phyloP scores from a whole-genome alignment of 2,329 filamentous ascomycete genomes.

The Lecanicillium sp. region DNA sequence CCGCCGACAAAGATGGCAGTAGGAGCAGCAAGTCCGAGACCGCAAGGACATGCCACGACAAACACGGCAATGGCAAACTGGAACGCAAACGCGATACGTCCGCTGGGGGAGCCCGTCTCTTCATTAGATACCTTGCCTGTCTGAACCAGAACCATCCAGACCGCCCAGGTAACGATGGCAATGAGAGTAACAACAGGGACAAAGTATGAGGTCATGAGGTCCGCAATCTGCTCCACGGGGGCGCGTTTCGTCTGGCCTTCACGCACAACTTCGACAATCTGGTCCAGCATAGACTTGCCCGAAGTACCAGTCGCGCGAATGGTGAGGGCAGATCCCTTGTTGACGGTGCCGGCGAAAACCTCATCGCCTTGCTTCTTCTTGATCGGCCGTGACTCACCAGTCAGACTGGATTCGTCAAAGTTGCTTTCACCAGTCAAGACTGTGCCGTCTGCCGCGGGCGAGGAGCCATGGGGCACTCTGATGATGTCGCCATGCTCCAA shows the following conservation, averaged over 20 bases:
- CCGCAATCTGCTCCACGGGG: slow-evolving; percentile 69
- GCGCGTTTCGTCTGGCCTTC: slow-evolving; percentile 72
- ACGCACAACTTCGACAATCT: slow-evolving; percentile 70
- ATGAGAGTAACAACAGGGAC: slow-evolving; percentile 66
- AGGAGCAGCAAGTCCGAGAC: slow-evolving; percentile 76
- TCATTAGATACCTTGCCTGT: slow-evolving; percentile 49
- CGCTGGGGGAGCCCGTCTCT: slow-evolving; percentile 53
- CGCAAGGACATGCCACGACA: slow-evolving; percentile 80
- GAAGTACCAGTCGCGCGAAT: slow-evolving; percentile 58
- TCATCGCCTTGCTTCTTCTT: slow-evolving; percentile 57
- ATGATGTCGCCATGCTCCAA: slow-evolving; percentile 71
- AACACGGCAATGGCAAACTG: slow-evolving; percentile 84
- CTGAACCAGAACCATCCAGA: slow-evolving; percentile 63
- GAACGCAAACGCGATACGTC: slow-evolving; percentile 67
- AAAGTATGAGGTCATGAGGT: slow-evolving; percentile 68
- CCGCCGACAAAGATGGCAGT: slow-evolving; percentile 81
- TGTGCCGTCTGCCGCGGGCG: slow-evolving; percentile 76
- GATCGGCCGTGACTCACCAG: slow-evolving; percentile 66
- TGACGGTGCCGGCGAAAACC: slow-evolving; percentile 69
- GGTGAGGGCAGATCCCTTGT: slow-evolving; percentile 58
- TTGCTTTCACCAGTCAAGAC: slow-evolving; percentile 56
- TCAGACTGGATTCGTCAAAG: slow-evolving; percentile 89
- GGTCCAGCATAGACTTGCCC: slow-evolving; percentile 70
- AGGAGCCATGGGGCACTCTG: slow-evolving; percentile 69
- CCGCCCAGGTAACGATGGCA: slow-evolving; percentile 63